Evolutionary conservation across 2,329 filamentous ascomycete genomes (phyloP).

Genomic region (Xylariaceae sp.): DNA sequence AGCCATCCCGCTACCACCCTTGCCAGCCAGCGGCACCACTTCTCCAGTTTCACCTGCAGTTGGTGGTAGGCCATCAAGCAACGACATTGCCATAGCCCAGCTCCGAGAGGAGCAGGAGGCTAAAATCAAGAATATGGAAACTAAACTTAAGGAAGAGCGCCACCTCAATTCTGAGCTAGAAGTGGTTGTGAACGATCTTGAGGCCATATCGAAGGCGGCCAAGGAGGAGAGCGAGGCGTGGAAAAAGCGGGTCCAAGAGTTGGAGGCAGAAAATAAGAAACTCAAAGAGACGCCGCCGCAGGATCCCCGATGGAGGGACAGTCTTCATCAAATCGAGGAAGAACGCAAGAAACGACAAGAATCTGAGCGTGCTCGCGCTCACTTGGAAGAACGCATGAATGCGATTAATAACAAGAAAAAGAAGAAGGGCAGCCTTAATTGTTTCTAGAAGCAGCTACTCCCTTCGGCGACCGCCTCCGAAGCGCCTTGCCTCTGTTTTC

Average conservation of each 20-base stretch:
- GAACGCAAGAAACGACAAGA: slow-evolving; percentile 89
- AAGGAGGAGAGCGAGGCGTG: slow-evolving; percentile 86
- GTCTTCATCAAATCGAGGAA: slow-evolving; percentile 88
- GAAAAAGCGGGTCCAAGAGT: slow-evolving; percentile 75
- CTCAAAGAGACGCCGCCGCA: slow-evolving; percentile 53
- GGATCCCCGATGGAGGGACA: slow-evolving; percentile 55
- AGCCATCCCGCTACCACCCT: slow-evolving; percentile 88
- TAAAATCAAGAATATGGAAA: slow-evolving; percentile 92
- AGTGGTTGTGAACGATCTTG: slow-evolving; percentile 90
- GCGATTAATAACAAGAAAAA: slow-evolving; percentile 90
- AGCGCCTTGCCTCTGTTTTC: slow-evolving; percentile 2
- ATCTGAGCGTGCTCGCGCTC: slow-evolving; percentile 81
- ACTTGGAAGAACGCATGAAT: slow-evolving; percentile 93
- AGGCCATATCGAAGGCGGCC: slow-evolving; percentile 85
- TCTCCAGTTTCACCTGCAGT: slow-evolving; percentile 47
- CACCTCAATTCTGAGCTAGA: slow-evolving; percentile 93
- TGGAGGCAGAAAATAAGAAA: slow-evolving; percentile 69
- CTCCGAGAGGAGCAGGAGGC: slow-evolving; percentile 92
- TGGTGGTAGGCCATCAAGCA: slow-evolving; percentile 70
- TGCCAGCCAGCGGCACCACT: slow-evolving; percentile 59
- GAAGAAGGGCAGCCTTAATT: slow-evolving; percentile 93
- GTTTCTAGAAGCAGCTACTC: slow-evolving; percentile 64
- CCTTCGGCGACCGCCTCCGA: slow-evolving; percentile 15
- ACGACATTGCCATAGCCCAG: slow-evolving; percentile 71
- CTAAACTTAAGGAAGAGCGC: slow-evolving; percentile 92